phyloP scores from a whole-genome alignment of 2,329 filamentous ascomycete genomes.

The Spiromastix sp. region DNA sequence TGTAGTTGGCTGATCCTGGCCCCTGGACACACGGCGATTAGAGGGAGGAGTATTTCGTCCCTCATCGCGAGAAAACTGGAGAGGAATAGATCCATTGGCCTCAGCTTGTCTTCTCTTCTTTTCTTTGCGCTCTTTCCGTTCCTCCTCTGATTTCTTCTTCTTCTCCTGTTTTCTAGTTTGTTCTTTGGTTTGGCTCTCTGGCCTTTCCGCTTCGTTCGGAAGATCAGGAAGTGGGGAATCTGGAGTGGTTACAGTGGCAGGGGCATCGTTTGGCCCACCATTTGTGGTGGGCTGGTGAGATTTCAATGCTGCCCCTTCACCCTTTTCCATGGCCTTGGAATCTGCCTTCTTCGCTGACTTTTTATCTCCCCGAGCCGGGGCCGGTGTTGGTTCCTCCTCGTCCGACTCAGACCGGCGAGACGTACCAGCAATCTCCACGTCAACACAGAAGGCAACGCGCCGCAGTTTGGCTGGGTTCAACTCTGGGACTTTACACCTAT shows the following conservation, averaged over 20 bases:
- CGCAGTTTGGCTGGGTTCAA: slow-evolving; percentile 71
- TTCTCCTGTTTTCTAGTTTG: slow-evolving; percentile 77
- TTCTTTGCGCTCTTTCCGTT: slow-evolving; percentile 84
- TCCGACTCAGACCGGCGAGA: slow-evolving; percentile 62
- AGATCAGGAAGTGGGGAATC: slow-evolving; percentile 15
- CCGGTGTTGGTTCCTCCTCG: slow-evolving; percentile 21
- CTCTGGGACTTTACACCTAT: slow-evolving; percentile 69
- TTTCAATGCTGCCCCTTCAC: slow-evolving; percentile 66
- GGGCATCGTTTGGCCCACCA: slow-evolving; percentile 45
- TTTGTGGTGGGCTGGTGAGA: slow-evolving; percentile 45
- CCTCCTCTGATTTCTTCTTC: slow-evolving; percentile 89
- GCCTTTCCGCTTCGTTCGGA: slow-evolving; percentile 20
- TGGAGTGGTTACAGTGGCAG: slow-evolving; percentile 5
- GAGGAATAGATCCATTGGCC: slow-evolving; percentile 74
- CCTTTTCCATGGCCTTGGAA: slow-evolving; percentile 39
- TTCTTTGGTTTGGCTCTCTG: slow-evolving; percentile 27
- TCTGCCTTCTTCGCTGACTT: slow-evolving; percentile 18
- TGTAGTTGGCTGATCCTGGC: slow-evolving; percentile 64
- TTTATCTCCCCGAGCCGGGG: slow-evolving; percentile 16
- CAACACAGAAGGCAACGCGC: slow-evolving; percentile 88
- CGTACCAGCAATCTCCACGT: slow-evolving; percentile 89
- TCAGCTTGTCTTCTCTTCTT: slow-evolving; percentile 76
- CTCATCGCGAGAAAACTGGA: slow-evolving; percentile 66
- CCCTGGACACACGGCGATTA: slow-evolving; percentile 22
- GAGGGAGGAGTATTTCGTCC: slow-evolving; percentile 35